phyloP scores from a whole-genome alignment of 495 filamentous ascomycete species.

The Chaetomium cochliodes region DNA sequence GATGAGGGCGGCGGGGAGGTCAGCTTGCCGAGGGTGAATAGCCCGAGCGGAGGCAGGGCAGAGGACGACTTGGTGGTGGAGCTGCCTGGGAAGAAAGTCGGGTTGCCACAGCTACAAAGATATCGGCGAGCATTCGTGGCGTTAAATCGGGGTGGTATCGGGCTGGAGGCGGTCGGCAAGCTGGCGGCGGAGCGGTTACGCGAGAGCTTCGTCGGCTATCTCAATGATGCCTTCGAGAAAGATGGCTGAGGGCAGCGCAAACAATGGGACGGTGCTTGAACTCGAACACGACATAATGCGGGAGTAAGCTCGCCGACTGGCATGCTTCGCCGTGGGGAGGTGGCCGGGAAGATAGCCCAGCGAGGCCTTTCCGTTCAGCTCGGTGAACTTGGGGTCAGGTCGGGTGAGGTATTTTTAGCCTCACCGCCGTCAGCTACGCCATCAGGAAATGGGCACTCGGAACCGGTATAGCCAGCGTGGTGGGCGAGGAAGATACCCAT shows the following conservation, averaged over 20 bases:
- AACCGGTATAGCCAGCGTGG: too few relatives aligned
- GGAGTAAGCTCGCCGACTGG: too few relatives aligned
- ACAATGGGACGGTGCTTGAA: not conserved
- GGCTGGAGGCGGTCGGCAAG: conserved; percentile 47
- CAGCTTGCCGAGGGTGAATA: conserved; percentile 35
- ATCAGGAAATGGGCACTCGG: too few relatives aligned
- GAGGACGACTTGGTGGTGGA: conserved; percentile 46
- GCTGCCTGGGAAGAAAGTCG: conserved; percentile 60
- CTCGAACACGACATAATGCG: not conserved
- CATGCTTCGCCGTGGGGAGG: too few relatives aligned
- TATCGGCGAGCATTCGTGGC: conserved; percentile 82
- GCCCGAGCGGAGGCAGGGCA: conserved; percentile 33
- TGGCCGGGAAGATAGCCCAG: too few relatives aligned
- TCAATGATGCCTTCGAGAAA: conserved; percentile 65
- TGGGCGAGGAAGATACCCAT: too few relatives aligned
- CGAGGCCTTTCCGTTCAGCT: too few relatives aligned
- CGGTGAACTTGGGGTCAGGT: too few relatives aligned
- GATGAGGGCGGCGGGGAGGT: conserved; percentile 59
- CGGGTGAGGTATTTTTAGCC: too few relatives aligned
- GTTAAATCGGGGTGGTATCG: conserved; percentile 62
- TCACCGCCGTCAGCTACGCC: too few relatives aligned
- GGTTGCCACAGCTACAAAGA: conserved; percentile 76
- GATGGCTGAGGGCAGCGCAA: conserved; percentile 35
- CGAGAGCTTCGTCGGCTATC: conserved; percentile 69
- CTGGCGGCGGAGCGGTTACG: conserved; percentile 55